These are phyloP conservation scores for Ogataea polymorpha DNA, from an alignment of 805 yeast species.

Conservation along the genomic window DNA sequence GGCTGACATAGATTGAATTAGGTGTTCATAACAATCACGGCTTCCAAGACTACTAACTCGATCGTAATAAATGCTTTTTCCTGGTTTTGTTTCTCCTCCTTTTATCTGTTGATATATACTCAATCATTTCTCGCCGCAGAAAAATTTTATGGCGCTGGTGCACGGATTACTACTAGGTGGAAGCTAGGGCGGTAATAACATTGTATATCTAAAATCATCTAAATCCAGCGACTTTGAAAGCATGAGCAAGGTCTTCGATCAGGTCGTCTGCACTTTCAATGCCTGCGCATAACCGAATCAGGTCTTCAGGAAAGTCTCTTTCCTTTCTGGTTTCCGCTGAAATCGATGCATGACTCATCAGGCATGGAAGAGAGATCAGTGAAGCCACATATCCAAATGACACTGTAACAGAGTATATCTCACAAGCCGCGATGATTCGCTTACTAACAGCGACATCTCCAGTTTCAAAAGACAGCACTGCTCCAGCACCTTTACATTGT, in stretches of 20 bases:
- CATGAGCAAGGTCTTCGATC: constrained; percentile 72
- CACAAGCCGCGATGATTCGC: constrained; percentile 69
- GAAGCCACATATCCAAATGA: constrained; percentile 95
- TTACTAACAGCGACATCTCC: constrained; percentile 67
- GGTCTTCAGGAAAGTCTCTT: constrained; percentile 89
- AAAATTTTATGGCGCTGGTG: constrained; percentile 11
- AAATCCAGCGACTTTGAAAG: constrained; percentile 66
- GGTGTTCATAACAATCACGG: constrained; percentile 1
- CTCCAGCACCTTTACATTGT: constrained; percentile 83
- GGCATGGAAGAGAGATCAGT: constrained; percentile 88
- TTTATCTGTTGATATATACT: constrained; percentile 10
- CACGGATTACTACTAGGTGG: background rate
- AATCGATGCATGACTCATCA: constrained; percentile 96
- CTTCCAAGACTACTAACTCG: background rate
- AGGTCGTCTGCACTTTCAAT: constrained; percentile 81
- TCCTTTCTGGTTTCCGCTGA: constrained; percentile 83
- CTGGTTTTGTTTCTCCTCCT: constrained; percentile 7
- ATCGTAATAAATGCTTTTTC: constrained; percentile 4
- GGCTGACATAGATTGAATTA: constrained; percentile 4
- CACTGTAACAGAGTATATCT: constrained; percentile 83
- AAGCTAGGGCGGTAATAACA: too few species aligned
- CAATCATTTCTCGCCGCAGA: constrained; percentile 9
- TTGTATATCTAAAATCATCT: background rate
- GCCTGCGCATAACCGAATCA: constrained; percentile 87
- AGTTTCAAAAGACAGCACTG: constrained; percentile 85